Conservation (phyloP, 805 yeast species). For the Pichia eremophila region DNA sequence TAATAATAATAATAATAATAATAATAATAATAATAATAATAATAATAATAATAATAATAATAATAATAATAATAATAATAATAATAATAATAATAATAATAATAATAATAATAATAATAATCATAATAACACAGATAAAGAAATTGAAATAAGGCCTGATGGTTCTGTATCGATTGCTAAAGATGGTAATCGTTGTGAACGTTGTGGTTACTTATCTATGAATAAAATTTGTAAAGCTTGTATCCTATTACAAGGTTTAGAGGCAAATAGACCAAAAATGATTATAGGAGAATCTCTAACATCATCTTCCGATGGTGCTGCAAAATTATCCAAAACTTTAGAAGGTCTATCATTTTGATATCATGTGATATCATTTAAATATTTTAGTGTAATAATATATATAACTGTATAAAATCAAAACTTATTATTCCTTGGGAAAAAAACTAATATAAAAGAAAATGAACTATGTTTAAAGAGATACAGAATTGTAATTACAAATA, state of each 20-base stretch:
- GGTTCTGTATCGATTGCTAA: conserved; percentile 46
- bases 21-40: too few relatives aligned
- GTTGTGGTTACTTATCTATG: conserved; percentile 87
- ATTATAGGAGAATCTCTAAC: conserved; percentile 38
- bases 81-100: too few relatives aligned
- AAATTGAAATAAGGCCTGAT: conserved; percentile 47
- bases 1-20: too few relatives aligned
- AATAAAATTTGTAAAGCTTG: conserved; percentile 92
- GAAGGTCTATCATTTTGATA: conserved; percentile 48
- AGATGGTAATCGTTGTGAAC: conserved; percentile 68
- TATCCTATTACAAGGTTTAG: conserved; percentile 74
- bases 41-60: too few relatives aligned
- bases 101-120: too few relatives aligned
- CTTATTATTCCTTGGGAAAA: too few relatives aligned
- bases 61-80: too few relatives aligned
- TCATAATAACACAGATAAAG: conserved; percentile 23
- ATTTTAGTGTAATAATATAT: too few relatives aligned
- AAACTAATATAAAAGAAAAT: neutral
- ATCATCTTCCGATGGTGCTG: conserved; percentile 49
- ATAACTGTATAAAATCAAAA: too few relatives aligned
- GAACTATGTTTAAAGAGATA: neutral
- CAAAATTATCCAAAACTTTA: conserved; percentile 47
- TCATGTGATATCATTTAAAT: conserved; percentile 17
- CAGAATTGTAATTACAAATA: conserved; percentile 44
- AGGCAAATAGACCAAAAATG: conserved; percentile 61